Evolutionary conservation across 208 protist genomes (phyloP).

Genomic region (Leishmania martiniquensis): DNA sequence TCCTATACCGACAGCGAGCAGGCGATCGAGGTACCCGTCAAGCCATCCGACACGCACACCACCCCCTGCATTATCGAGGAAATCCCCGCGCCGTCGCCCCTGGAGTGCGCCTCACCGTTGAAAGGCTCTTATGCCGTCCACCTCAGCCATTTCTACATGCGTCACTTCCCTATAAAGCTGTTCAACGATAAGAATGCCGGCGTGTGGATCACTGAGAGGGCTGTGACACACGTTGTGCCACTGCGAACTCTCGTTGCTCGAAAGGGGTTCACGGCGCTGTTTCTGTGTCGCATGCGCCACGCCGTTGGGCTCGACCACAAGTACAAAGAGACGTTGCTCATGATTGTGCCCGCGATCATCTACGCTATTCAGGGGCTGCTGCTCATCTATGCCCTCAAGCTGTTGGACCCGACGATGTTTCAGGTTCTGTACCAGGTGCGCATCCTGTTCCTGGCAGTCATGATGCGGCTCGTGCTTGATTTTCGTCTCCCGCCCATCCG

Average conservation of each 20-base stretch:
- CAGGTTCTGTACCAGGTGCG: conserved; percentile 67
- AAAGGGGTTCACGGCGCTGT: not conserved
- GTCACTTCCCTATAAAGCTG: too few species aligned
- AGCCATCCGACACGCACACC: too few species aligned
- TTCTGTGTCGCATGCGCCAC: conserved; percentile 18
- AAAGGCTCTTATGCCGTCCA: too few species aligned
- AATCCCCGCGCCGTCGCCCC: too few species aligned
- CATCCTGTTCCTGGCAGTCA: conserved; percentile 55
- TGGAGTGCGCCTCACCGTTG: too few species aligned
- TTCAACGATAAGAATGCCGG: too few species aligned
- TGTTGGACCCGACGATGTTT: conserved; percentile 63
- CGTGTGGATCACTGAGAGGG: too few species aligned
- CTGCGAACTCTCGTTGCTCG: not conserved
- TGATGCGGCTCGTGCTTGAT: conserved; percentile 38
- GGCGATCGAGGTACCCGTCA: too few species aligned
- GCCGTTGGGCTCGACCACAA: conserved; percentile 21
- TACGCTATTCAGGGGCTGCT: conserved; percentile 65
- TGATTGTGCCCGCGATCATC: conserved; percentile 52
- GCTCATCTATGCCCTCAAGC: conserved; percentile 44
- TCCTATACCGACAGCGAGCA: too few species aligned
- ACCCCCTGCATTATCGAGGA: too few species aligned
- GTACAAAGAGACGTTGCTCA: conserved; percentile 41
- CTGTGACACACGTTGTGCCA: too few species aligned
- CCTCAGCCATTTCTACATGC: too few species aligned
- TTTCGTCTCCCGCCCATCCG: conserved; percentile 37